Evolutionary conservation across 169 alveolate species (phyloP).

Genomic region (Theileria equi): DNA sequence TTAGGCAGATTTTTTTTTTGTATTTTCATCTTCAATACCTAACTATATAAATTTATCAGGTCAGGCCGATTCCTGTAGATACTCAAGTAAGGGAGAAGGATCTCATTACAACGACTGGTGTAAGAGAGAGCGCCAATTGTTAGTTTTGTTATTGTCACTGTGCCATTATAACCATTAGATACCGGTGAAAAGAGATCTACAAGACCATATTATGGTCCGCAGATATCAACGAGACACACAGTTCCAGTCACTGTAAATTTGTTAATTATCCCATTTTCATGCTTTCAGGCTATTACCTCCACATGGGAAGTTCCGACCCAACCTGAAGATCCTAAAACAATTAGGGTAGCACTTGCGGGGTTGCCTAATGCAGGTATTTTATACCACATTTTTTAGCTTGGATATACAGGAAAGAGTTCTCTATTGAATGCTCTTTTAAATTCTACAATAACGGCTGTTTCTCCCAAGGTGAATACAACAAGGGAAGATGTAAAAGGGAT

Average conservation of each 20-base stretch:
- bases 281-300: slow-evolving; percentile 54
- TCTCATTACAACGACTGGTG: not conserved
- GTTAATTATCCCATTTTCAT: not conserved
- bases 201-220: slow-evolving; percentile 52
- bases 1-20: not conserved
- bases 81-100: not conserved
- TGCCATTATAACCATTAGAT: not conserved
- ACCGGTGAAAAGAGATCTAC: not conserved
- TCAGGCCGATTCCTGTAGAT: slow-evolving; percentile 18
- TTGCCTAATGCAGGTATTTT: slow-evolving; percentile 81
- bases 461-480: slow-evolving; percentile 86
- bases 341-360: slow-evolving; percentile 77
- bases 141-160: not conserved
- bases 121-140: not conserved
- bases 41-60: too few species aligned
- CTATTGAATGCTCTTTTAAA: slow-evolving; percentile 76
- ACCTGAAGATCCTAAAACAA: slow-evolving; percentile 61
- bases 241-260: slow-evolving; percentile 52
- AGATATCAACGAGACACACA: slow-evolving; percentile 47
- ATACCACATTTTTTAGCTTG: not conserved
- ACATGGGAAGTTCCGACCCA: slow-evolving; percentile 69
- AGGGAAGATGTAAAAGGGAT: slow-evolving; percentile 72
- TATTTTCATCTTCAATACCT: not conserved
- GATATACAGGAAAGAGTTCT: slow-evolving; percentile 74
- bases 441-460: slow-evolving; percentile 78